phyloP scores from a whole-genome alignment of 192 early-diverging fungal genomes.

The Gryganskiella cystojenkinii region DNA sequence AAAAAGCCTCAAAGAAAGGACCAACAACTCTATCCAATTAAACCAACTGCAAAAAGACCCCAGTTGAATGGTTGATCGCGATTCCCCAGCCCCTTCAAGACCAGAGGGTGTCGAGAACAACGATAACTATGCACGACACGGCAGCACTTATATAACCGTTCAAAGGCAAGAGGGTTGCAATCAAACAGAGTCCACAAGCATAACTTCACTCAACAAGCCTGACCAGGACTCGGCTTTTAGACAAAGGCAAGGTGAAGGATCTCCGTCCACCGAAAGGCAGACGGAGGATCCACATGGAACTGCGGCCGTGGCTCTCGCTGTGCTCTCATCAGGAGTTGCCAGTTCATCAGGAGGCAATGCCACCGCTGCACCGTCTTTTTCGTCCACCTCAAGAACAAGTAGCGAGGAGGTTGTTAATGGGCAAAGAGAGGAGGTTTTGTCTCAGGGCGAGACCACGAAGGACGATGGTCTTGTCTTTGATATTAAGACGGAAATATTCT shows the following conservation, averaged over 20 bases:
- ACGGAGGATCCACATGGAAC: constrained; percentile 26
- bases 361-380: too few species aligned
- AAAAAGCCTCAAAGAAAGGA: too few species aligned
- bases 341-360: neutral
- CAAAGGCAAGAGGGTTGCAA: neutral
- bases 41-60: neutral
- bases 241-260: too few species aligned
- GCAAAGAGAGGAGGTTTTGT: too few species aligned
- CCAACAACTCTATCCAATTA: too few species aligned
- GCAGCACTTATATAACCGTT: neutral
- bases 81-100: constrained; percentile 7
- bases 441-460: too few species aligned
- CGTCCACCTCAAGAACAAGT: too few species aligned
- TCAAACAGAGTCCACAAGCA: too few species aligned
- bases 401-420: too few species aligned
- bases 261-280: neutral
- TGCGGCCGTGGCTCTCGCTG: constrained; percentile 41
- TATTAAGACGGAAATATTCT: too few species aligned
- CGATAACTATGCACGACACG: neutral
- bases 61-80: constrained; percentile 35
- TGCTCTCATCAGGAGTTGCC: constrained; percentile 20
- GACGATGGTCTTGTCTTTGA: too few species aligned
- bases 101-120: constrained; percentile 19
- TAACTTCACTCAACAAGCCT: neutral
- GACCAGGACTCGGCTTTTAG: too few species aligned